phyloP scores from a whole-genome alignment of 2,329 filamentous ascomycete genomes.

The Colletotrichum siamense region DNA sequence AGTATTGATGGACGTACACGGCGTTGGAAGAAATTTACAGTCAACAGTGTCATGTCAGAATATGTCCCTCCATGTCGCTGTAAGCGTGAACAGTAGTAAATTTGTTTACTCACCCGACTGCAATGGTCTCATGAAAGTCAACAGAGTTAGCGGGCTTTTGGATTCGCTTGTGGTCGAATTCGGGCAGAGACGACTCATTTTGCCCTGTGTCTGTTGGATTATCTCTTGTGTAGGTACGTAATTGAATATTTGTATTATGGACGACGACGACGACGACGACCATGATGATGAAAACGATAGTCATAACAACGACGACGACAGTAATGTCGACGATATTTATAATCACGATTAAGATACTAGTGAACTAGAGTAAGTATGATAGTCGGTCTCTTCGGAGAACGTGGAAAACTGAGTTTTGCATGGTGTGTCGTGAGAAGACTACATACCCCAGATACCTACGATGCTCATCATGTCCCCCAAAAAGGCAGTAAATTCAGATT shows the following conservation, averaged over 20 bases:
- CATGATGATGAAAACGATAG: no score
- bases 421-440: neutral
- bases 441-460: rapidly evolving
- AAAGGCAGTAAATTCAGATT: neutral
- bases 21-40: neutral
- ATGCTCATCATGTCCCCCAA: neutral
- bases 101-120: rapidly evolving
- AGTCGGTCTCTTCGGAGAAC: neutral
- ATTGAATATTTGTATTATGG: no score
- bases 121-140: neutral
- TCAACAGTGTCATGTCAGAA: neutral
- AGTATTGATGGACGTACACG: neutral
- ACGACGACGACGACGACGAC: no score
- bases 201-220: no score
- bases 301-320: rapidly evolving
- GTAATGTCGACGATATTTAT: no score
- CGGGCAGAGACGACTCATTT: no score
- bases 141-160: neutral
- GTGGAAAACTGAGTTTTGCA: rapidly evolving
- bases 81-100: neutral
- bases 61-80: neutral
- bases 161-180: neutral
- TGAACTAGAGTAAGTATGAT: no score
- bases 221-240: no score
- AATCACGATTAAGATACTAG: no score